Evolutionary conservation across 805 yeast species (phyloP).

Genomic region (Isabelozyma gotoi): DNA sequence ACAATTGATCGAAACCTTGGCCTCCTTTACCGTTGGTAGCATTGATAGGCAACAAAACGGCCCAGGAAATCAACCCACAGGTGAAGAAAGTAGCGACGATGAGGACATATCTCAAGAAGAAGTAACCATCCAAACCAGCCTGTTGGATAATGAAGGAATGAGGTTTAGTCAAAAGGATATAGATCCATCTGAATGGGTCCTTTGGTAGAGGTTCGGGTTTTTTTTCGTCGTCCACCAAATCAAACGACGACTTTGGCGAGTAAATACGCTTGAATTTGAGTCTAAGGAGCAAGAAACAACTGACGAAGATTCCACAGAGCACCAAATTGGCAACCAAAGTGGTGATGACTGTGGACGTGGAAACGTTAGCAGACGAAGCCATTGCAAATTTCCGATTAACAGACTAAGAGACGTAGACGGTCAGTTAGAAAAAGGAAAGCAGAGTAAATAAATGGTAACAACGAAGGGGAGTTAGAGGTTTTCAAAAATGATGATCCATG

Average conservation of each 20-base stretch:
- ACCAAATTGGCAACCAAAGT: slow-evolving; percentile 68
- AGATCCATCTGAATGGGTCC: slow-evolving; percentile 72
- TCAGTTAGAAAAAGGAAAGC: not conserved
- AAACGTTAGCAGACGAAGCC: slow-evolving; percentile 16
- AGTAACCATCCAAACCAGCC: slow-evolving; percentile 92
- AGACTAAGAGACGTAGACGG: no score
- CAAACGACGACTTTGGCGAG: slow-evolving; percentile 73
- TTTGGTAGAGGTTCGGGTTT: slow-evolving; percentile 72
- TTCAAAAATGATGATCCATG: not conserved
- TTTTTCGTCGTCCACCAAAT: slow-evolving; percentile 56
- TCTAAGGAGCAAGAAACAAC: slow-evolving; percentile 64
- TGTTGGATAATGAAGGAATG: slow-evolving; percentile 78
- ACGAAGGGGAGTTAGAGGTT: no score
- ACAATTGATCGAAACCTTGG: slow-evolving; percentile 69
- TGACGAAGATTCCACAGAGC: slow-evolving; percentile 60
- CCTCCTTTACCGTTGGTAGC: slow-evolving; percentile 64
- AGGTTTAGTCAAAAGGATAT: slow-evolving; percentile 60
- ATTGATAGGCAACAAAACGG: slow-evolving; percentile 80
- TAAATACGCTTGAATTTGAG: slow-evolving; percentile 71
- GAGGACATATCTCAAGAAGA: slow-evolving; percentile 77
- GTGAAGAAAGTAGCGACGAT: slow-evolving; percentile 50
- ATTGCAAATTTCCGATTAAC: not conserved
- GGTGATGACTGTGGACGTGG: slow-evolving; percentile 75
- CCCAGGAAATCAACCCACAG: slow-evolving; percentile 51
- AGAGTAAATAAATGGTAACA: not conserved